These are phyloP conservation scores for Amyloporia xantha DNA, from an alignment of 768 basidiomycete genomes.

Conservation along the genomic window DNA sequence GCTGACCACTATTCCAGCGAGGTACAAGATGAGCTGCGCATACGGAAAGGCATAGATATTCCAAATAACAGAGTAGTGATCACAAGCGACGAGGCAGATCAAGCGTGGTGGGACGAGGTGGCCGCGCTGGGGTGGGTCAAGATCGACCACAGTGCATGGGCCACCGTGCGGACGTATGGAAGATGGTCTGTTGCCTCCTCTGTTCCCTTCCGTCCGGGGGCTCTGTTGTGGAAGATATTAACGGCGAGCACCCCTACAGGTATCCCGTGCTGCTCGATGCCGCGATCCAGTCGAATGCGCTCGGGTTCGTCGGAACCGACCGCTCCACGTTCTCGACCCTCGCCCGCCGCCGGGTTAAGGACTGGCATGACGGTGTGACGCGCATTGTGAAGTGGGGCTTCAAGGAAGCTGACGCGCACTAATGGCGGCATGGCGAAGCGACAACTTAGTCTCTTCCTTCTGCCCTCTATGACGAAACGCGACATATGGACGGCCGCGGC, in stretches of 20 bases:
- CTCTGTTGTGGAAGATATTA: neutral
- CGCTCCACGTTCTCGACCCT: slow-evolving; percentile 65
- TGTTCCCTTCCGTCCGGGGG: neutral
- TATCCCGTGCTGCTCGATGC: slow-evolving; percentile 72
- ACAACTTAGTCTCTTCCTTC: no score
- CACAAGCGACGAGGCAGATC: slow-evolving; percentile 37
- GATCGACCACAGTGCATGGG: slow-evolving; percentile 25
- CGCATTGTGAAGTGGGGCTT: slow-evolving; percentile 54
- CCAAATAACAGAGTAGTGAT: slow-evolving; percentile 31
- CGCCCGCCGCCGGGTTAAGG: slow-evolving; percentile 57
- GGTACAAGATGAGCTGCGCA: slow-evolving; percentile 30
- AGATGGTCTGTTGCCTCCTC: slow-evolving; percentile 25
- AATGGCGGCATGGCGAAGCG: neutral
- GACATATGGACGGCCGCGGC: no score
- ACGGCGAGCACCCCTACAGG: slow-evolving; percentile 31
- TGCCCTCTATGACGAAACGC: no score
- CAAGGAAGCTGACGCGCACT: slow-evolving; percentile 50
- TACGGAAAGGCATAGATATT: slow-evolving; percentile 24
- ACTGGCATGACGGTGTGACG: slow-evolving; percentile 54
- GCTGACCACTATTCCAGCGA: slow-evolving; percentile 19
- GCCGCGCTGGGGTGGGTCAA: slow-evolving; percentile 30
- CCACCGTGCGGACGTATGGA: slow-evolving; percentile 30
- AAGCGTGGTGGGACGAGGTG: slow-evolving; percentile 33
- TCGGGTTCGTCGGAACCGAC: slow-evolving; percentile 69
- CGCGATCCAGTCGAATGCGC: slow-evolving; percentile 58